Conservation (phyloP, 345 rosid species). For the Eucalyptus viminalis region DNA sequence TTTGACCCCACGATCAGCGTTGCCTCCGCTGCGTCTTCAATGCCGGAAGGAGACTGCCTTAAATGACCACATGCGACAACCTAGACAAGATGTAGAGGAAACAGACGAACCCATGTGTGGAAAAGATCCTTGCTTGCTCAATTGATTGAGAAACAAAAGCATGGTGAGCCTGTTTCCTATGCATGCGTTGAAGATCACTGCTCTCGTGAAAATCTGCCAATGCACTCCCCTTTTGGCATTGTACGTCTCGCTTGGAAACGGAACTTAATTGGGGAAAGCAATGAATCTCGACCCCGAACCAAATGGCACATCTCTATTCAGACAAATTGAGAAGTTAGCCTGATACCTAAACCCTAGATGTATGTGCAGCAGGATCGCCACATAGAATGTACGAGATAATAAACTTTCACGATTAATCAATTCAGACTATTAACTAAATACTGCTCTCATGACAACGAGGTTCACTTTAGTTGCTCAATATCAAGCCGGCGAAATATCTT, state of each 20-base stretch:
- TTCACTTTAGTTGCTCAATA: neutral
- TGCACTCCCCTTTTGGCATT: neutral
- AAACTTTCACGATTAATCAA: neutral
- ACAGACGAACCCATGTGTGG: neutral
- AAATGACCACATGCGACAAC: neutral
- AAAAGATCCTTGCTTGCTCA: neutral
- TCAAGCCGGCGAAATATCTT: neutral
- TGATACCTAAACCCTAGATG: neutral
- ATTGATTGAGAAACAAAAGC: neutral
- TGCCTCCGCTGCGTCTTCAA: neutral
- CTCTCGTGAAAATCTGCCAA: neutral
- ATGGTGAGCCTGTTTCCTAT: neutral
- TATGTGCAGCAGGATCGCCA: neutral
- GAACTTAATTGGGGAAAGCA: neutral
- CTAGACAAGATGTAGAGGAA: neutral
- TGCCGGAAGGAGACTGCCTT: neutral
- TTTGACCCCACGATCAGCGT: neutral
- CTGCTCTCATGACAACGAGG: neutral
- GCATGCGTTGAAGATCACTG: neutral
- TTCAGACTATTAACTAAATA: neutral
- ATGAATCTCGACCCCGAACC: neutral
- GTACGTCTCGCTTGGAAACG: neutral
- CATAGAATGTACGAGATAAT: neutral
- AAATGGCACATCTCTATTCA: neutral
- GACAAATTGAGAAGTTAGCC: neutral